phyloP scores from a whole-genome alignment of 2,329 filamentous ascomycete genomes.

The Ascochyta fabae region DNA sequence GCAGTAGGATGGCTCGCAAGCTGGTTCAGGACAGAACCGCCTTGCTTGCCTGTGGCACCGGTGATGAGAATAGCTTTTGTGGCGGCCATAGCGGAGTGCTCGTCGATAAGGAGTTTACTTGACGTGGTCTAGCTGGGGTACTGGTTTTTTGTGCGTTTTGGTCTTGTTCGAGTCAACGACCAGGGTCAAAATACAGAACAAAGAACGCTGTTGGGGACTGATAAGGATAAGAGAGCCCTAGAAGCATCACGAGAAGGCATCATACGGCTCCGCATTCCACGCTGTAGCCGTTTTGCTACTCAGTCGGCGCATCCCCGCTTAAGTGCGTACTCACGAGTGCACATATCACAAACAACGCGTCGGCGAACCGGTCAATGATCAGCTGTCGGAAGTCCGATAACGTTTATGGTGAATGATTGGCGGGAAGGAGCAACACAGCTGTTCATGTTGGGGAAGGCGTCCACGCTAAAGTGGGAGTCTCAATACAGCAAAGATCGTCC shows the following conservation, averaged over 20 bases:
- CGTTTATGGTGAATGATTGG: background rate
- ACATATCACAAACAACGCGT: conserved; percentile 2
- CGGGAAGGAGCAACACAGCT: background rate
- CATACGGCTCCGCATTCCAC: conserved; percentile 16
- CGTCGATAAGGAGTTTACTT: background rate
- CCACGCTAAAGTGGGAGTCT: background rate
- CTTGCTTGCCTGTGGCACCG: conserved; percentile 57
- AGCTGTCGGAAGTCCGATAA: conserved; percentile 9
- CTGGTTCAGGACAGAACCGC: conserved; percentile 53
- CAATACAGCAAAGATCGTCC: background rate
- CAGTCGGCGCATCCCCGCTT: conserved; percentile 11
- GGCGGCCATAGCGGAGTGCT: conserved; percentile 35
- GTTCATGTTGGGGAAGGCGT: background rate
- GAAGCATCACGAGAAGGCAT: background rate
- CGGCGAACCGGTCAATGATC: conserved; percentile 3
- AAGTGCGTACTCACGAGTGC: conserved; percentile 4
- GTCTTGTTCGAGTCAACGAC: background rate
- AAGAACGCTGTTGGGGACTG: background rate
- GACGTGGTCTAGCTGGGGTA: background rate
- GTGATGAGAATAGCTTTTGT: conserved; percentile 53
- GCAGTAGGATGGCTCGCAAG: conserved; percentile 46
- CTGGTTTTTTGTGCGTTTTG: background rate
- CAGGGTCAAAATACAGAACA: background rate
- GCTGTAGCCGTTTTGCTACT: conserved; percentile 1
- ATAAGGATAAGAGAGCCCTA: background rate